These are phyloP conservation scores for Thinopyrum elongatum DNA, from an alignment of 176 grass and related monocot genomes.

Conservation along the genomic window DNA sequence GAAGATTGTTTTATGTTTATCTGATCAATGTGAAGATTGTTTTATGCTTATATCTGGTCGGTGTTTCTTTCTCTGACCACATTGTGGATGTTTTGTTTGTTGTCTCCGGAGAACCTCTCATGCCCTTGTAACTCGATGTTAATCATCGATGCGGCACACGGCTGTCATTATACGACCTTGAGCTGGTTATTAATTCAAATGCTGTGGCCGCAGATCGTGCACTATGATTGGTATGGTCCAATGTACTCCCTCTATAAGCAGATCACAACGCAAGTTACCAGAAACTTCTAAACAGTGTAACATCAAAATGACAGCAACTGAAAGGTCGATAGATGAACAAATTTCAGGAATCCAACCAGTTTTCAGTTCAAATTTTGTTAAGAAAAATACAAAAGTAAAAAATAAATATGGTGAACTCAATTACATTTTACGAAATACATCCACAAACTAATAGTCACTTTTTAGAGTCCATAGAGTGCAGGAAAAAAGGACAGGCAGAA, in stretches of 20 bases:
- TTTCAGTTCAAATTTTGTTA: background rate
- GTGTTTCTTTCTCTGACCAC: background rate
- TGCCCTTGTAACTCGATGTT: background rate
- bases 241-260: no score
- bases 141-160: background rate
- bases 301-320: background rate
- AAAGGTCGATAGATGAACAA: background rate
- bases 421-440: background rate
- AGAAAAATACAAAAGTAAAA: background rate
- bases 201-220: background rate
- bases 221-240: no score
- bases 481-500: background rate
- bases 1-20: background rate
- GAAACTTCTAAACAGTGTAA: constrained; percentile 6
- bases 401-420: background rate
- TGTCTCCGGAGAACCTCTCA: no score
- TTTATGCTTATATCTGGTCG: background rate
- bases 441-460: background rate
- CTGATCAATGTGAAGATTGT: no score
- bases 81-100: no score
- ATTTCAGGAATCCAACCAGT: background rate
- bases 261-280: constrained; percentile 4
- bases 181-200: background rate
- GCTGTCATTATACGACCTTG: background rate
- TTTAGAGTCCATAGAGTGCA: no score